Conservation (phyloP, 495 filamentous ascomycete species). For the Neurospora discreta region DNA sequence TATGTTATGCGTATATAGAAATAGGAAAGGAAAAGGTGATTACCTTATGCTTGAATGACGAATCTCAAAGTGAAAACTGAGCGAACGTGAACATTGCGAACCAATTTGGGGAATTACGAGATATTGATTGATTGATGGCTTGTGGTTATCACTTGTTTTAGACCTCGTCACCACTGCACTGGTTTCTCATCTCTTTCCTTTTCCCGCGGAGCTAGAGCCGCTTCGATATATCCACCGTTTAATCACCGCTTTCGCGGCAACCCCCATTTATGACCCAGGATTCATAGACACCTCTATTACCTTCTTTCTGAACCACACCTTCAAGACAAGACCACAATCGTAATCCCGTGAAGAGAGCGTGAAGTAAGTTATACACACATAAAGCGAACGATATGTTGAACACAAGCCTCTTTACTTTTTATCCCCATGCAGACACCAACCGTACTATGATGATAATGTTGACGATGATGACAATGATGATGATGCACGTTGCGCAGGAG, state of each 20-base stretch:
- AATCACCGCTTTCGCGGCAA: not conserved
- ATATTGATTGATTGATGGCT: not conserved
- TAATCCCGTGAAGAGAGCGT: not conserved
- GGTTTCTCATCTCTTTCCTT: not conserved
- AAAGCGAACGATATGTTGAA: not conserved
- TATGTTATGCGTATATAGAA: too few species aligned
- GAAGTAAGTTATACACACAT: not conserved
- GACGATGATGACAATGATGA: not conserved
- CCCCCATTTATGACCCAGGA: not conserved
- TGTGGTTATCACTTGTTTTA: not conserved
- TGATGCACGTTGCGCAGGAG: not conserved
- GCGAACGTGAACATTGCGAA: not conserved
- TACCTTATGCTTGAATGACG: not conserved
- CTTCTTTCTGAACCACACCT: not conserved
- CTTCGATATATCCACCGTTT: not conserved
- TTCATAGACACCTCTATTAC: not conserved
- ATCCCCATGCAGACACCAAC: not conserved
- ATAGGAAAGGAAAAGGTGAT: too few species aligned
- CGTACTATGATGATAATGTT: not conserved
- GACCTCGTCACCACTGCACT: not conserved
- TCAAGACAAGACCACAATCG: not conserved
- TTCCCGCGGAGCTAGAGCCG: not conserved
- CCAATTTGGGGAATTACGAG: not conserved
- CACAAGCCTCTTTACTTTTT: not conserved
- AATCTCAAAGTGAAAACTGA: not conserved